phyloP scores from a whole-genome alignment of 495 filamentous ascomycete genomes.

The Jackrogersella multiformis region DNA sequence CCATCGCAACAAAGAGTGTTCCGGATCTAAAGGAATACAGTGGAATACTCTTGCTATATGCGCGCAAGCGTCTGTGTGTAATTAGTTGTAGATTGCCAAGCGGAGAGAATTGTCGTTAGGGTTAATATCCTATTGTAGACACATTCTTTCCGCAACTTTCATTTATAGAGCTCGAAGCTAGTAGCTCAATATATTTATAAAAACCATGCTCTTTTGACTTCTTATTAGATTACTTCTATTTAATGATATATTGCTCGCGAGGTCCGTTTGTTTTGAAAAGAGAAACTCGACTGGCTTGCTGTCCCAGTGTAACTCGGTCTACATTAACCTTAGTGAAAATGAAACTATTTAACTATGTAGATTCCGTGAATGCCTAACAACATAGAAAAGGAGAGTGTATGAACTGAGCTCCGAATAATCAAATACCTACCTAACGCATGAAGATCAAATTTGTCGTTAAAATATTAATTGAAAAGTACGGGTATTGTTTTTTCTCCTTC shows the following conservation, averaged over 20 bases:
- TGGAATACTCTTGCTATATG: not conserved
- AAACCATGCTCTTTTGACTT: not conserved
- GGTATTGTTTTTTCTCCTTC: too few species aligned
- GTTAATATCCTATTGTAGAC: not conserved
- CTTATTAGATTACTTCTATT: not conserved
- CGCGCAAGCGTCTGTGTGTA: constrained; percentile 5
- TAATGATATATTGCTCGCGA: not conserved
- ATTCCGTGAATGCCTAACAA: too few species aligned
- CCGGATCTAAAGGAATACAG: not conserved
- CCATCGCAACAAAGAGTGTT: not conserved
- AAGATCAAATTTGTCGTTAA: too few species aligned
- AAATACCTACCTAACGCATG: too few species aligned
- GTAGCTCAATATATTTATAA: not conserved
- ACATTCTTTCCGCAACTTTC: not conserved
- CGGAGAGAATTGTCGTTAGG: not conserved
- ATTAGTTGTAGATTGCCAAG: constrained; percentile 19
- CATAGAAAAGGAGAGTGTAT: too few species aligned
- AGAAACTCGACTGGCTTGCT: too few species aligned
- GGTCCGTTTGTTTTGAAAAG: too few species aligned
- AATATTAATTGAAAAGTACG: not conserved
- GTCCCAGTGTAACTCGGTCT: too few species aligned
- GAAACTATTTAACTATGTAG: too few species aligned
- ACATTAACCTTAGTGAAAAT: too few species aligned
- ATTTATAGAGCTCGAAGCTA: not conserved
- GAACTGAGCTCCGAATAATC: too few species aligned